Percentiles rank a stretch among this genome's conserved stretches.
Evolutionary conservation across 2,329 filamentous ascomycete species (phyloP).

Genomic region (Immersiporthe knoxdaviesiana): DNA sequence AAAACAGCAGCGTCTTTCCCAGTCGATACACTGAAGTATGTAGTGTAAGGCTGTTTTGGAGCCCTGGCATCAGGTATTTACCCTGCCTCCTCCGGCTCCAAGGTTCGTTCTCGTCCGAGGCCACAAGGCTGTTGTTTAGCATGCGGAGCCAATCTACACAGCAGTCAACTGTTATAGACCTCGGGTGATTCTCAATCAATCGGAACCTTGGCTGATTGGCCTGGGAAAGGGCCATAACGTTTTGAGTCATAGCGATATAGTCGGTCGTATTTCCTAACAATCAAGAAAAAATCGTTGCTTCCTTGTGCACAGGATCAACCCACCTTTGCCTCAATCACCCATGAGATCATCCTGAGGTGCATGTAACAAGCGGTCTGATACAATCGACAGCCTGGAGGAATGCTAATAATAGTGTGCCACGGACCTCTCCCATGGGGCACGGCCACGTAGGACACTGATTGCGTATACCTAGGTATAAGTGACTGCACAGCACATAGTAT

Average conservation of each 20-base stretch:
- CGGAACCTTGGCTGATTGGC: neutral
- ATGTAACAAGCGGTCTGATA: neutral
- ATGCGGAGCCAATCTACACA: neutral
- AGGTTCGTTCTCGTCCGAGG: neutral
- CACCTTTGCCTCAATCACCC: neutral
- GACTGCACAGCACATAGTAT: neutral
- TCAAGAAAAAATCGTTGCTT: too few species aligned
- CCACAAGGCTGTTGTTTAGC: neutral
- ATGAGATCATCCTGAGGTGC: neutral
- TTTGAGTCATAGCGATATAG: neutral
- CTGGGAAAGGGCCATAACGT: neutral
- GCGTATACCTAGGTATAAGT: too few species aligned
- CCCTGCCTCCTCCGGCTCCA: neutral
- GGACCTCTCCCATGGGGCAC: neutral
- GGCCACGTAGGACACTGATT: neutral
- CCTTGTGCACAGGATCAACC: neutral
- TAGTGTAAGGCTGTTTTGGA: too few species aligned
- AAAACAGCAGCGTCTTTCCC: neutral
- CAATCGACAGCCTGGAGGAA: neutral
- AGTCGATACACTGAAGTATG: neutral
- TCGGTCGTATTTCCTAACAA: too few species aligned
- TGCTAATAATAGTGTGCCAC: neutral
- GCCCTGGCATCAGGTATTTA: neutral
- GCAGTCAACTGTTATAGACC: neutral
- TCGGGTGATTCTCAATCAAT: neutral